Evolutionary conservation across 352 stramenopile genomes (phyloP), one percentile per base, ranked within the genome.

Genomic region (Phytophthora boehmeriae): DNA sequence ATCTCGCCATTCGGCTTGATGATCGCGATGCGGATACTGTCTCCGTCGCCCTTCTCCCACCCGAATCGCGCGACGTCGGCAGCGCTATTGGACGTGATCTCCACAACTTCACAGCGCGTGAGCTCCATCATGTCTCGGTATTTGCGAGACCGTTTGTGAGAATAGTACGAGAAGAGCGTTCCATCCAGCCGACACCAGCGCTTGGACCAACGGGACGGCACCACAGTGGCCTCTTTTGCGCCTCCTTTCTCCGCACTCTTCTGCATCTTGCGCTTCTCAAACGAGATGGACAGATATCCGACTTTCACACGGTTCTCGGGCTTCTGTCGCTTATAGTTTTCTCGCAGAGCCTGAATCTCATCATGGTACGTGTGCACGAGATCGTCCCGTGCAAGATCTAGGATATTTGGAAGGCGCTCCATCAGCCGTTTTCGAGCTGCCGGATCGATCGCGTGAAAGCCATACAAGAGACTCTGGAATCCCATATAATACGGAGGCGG

Each of bases 311-410:
- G 83, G 39, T 90, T 89, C 49, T 92, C 83, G 0, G 85, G 85
- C 20, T 81, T 78, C 43, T 92, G 81, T 0, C 85, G 83, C 51
- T 92, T 90, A 68, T 94, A 94, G 57, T 94, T 94, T 54, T 94
- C 85, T 23, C 85, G 86, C 11, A 94, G 63, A 6, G 88, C 71
- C 36, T 88, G 73, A 45, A 94, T 94, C 36, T 94, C 85, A 34
- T 94, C 85, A 63, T 92, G 83, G 56, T 94, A 94, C 19, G 85
- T 94, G 54, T 92, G 85, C 11, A 87, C 85, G 10, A 90, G 71
- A 53, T 94, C 85, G 43, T 92, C 85, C 45, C 86, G 85, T 9
- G 83, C 85, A 11, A 90, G 59, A 57, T 94, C 85, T 0, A 94
- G 62, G 17, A 94, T 55, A 11, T 64, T 83, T 6, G 85, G 85